These are phyloP conservation scores for Ophiocytium majus DNA, from an alignment of 352 stramenopile species.

Conservation along the genomic window DNA sequence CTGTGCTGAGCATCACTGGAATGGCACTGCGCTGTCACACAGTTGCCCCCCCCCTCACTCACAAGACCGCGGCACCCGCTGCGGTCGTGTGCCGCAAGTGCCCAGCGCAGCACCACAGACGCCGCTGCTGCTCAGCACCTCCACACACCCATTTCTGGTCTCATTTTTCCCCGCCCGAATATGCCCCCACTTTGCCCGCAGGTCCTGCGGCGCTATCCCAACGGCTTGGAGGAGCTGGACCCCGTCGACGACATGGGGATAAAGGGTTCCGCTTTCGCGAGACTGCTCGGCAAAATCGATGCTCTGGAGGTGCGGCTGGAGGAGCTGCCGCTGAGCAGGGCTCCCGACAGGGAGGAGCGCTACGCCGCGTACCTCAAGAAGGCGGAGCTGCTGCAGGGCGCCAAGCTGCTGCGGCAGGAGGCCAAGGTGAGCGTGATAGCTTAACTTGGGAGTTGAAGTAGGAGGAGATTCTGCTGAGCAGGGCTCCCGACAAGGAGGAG, in stretches of 20 bases:
- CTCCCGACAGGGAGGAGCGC: slow-evolving; percentile 34
- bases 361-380: slow-evolving; percentile 73
- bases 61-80: too few species aligned
- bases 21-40: too few species aligned
- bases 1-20: too few species aligned
- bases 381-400: slow-evolving; percentile 81
- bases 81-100: too few species aligned
- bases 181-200: too few species aligned
- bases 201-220: background rate
- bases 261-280: slow-evolving; percentile 78
- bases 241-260: slow-evolving; percentile 91
- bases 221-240: slow-evolving; percentile 69
- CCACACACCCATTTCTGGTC: too few species aligned
- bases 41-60: too few species aligned
- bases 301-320: slow-evolving; percentile 72
- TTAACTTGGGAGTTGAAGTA: slow-evolving; percentile 74
- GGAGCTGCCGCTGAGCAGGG: slow-evolving; percentile 66
- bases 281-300: slow-evolving; percentile 74
- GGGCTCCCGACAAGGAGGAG: slow-evolving; percentile 38
- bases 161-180: too few species aligned
- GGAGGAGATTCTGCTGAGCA: slow-evolving; percentile 67
- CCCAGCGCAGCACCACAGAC: too few species aligned
- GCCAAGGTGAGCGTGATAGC: slow-evolving; percentile 66
- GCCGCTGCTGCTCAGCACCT: too few species aligned
- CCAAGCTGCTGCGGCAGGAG: slow-evolving; percentile 84